Evolutionary conservation across 164 flowering plant genomes (phyloP).

Genomic region (Kingdonia uniflora): DNA sequence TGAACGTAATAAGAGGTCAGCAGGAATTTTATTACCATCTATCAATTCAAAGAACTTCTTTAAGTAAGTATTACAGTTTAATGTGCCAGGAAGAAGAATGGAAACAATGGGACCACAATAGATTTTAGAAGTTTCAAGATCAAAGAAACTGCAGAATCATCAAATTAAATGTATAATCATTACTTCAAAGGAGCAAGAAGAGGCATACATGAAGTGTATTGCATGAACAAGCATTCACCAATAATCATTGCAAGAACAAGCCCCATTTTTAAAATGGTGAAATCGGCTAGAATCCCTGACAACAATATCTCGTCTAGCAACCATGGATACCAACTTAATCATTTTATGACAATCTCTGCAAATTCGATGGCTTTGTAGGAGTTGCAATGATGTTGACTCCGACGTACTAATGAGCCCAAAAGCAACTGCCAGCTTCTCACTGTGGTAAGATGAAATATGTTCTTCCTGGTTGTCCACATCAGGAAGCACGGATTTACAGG

Average conservation of each 20-base stretch:
- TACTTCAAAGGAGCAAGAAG: no score
- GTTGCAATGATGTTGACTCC: slow-evolving; percentile 40
- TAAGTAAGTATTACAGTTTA: no score
- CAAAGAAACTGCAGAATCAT: no score
- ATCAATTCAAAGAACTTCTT: no score
- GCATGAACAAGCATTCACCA: slow-evolving; percentile 39
- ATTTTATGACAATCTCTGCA: slow-evolving; percentile 63
- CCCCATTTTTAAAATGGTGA: slow-evolving; percentile 58
- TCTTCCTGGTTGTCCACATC: slow-evolving; percentile 72
- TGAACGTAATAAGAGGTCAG: no score
- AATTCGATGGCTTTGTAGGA: slow-evolving; percentile 68
- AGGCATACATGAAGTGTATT: no score
- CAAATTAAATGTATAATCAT: no score
- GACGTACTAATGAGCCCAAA: slow-evolving; percentile 56
- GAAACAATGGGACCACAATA: no score
- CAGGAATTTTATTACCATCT: no score
- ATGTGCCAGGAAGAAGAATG: no score
- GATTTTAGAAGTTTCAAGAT: no score
- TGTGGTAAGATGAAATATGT: slow-evolving; percentile 32
- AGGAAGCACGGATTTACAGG: slow-evolving; percentile 43
- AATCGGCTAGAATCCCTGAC: slow-evolving; percentile 71
- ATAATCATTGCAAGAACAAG: slow-evolving; percentile 66
- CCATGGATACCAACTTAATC: slow-evolving; percentile 49
- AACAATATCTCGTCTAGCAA: slow-evolving; percentile 43
- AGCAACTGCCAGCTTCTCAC: slow-evolving; percentile 74